A percentile compares a stretch with the other conserved stretches of the same genome.
These are phyloP conservation scores for Boletellus ananas DNA, from an alignment of 768 basidiomycete genomes.

Conservation along the genomic window DNA sequence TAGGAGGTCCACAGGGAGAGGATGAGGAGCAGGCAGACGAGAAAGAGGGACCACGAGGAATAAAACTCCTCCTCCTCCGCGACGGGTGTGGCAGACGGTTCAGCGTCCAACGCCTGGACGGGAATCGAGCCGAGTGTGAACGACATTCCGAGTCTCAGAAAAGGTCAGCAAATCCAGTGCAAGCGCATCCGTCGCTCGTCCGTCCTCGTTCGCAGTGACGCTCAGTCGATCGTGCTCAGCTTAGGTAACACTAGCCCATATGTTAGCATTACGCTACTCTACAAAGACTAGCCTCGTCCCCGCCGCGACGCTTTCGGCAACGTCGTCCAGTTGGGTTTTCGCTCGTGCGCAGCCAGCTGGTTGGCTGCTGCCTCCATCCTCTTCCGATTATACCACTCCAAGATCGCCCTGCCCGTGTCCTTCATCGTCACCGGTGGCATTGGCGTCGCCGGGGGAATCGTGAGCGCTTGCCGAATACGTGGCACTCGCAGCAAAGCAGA, in stretches of 20 bases:
- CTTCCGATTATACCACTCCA: conserved; percentile 17
- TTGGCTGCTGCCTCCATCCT: conserved; percentile 6
- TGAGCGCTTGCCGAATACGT: conserved; percentile 37
- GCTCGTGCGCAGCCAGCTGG: conserved; percentile 2
- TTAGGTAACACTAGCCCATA: conserved; percentile 20
- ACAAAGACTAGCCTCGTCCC: too few relatives aligned
- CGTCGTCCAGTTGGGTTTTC: conserved; percentile 23
- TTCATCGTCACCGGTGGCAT: conserved; percentile 26
- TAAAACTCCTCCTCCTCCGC: conserved; percentile 85
- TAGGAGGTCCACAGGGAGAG: conserved; percentile 95
- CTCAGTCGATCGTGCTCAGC: not conserved
- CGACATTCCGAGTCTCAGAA: conserved; percentile 34
- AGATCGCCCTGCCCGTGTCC: conserved; percentile 19
- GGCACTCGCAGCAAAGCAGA: conserved; percentile 41
- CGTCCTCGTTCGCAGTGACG: not conserved
- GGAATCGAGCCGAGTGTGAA: conserved; percentile 36
- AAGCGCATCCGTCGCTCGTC: conserved; percentile 6
- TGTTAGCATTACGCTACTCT: too few relatives aligned
- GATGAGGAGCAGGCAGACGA: conserved; percentile 88
- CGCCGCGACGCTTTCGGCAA: conserved; percentile 22
- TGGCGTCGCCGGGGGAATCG: conserved; percentile 26
- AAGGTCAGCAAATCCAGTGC: conserved; percentile 5
- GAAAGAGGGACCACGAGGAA: conserved; percentile 91
- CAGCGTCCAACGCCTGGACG: conserved; percentile 20
- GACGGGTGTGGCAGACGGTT: conserved; percentile 36